A percentile compares a stretch with the other conserved stretches of the same genome.
Conservation (phyloP, 2,329 filamentous ascomycete species). For the Curvularia lunata region DNA sequence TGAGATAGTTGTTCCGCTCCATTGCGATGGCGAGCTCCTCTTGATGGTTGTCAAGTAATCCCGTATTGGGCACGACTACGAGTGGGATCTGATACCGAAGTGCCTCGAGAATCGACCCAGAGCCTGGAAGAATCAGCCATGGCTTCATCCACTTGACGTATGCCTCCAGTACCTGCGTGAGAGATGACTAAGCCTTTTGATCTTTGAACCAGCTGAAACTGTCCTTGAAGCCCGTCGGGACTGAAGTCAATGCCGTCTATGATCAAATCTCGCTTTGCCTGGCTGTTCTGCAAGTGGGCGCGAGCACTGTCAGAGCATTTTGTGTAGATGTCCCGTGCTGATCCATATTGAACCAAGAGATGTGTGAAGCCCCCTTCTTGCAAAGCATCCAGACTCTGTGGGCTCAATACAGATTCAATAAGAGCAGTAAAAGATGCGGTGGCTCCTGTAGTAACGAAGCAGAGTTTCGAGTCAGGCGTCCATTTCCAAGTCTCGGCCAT, state of each 20-base stretch:
- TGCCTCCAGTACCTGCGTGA: slow-evolving; percentile 74
- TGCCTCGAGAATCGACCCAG: slow-evolving; percentile 86
- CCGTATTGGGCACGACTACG: slow-evolving; percentile 87
- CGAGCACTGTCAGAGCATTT: slow-evolving; percentile 23
- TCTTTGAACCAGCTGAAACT: slow-evolving; percentile 63
- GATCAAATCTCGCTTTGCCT: slow-evolving; percentile 23
- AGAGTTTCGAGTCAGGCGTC: slow-evolving; percentile 54
- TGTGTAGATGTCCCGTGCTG: slow-evolving; percentile 63
- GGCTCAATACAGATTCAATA: slow-evolving; percentile 68
- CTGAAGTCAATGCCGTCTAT: slow-evolving; percentile 73
- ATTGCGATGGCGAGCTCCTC: slow-evolving; percentile 82
- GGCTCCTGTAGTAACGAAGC: slow-evolving; percentile 90
- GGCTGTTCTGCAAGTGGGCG: slow-evolving; percentile 16
- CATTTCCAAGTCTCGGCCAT: slow-evolving; percentile 33
- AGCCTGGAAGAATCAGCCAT: slow-evolving; percentile 63
- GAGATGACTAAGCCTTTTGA: slow-evolving; percentile 79
- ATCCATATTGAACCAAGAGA: slow-evolving; percentile 81
- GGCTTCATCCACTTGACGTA: not conserved
- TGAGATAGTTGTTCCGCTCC: slow-evolving; percentile 74
- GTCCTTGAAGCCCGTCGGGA: slow-evolving; percentile 61
- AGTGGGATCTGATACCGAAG: slow-evolving; percentile 75
- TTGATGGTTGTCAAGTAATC: slow-evolving; percentile 88
- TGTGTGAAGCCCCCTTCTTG: slow-evolving; percentile 68
- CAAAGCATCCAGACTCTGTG: slow-evolving; percentile 68
- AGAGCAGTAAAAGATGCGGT: slow-evolving; percentile 82